Percentiles rank a stretch among this genome's conserved stretches.
phyloP scores from a whole-genome alignment of 768 basidiomycete genomes.

The Suillus subaureus region DNA sequence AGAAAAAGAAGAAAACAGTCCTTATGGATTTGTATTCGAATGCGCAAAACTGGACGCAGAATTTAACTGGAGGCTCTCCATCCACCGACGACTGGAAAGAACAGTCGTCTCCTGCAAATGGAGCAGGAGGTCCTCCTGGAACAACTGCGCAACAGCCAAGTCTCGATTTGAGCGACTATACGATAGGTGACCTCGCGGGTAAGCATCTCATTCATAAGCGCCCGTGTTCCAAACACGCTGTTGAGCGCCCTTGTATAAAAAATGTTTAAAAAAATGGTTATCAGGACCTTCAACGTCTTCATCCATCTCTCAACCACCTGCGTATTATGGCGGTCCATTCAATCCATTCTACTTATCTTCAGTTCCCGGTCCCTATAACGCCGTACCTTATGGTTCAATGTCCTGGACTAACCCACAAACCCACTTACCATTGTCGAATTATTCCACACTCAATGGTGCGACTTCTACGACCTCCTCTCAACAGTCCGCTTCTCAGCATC shows the following conservation, averaged over 20 bases:
- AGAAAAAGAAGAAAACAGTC: constrained; percentile 44
- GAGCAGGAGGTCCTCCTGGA: constrained; percentile 28
- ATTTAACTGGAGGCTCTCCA: constrained; percentile 33
- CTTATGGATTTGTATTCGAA: constrained; percentile 50
- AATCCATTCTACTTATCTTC: constrained; percentile 43
- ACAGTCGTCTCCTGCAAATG: constrained; percentile 27
- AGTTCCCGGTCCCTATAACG: constrained; percentile 51
- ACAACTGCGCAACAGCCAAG: constrained; percentile 30
- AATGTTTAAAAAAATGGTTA: constrained; percentile 15
- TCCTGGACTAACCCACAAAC: constrained; percentile 46
- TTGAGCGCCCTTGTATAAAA: constrained; percentile 9
- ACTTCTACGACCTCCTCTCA: constrained; percentile 44
- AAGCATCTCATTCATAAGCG: constrained; percentile 36
- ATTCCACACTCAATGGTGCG: constrained; percentile 81
- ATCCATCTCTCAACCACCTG: constrained; percentile 41
- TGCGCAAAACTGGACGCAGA: constrained; percentile 43
- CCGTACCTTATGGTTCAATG: constrained; percentile 53
- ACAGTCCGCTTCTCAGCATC: constrained; percentile 33
- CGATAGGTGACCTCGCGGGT: constrained; percentile 45
- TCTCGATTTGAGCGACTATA: constrained; percentile 47
- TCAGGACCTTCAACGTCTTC: constrained; percentile 43
- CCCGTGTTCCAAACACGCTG: constrained; percentile 20
- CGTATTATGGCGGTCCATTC: constrained; percentile 45
- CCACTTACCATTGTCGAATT: constrained; percentile 65
- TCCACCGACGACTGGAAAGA: constrained; percentile 45